These are phyloP conservation scores for Didymella segeticola DNA, from an alignment of 2,329 filamentous ascomycete genomes.

Conservation along the genomic window DNA sequence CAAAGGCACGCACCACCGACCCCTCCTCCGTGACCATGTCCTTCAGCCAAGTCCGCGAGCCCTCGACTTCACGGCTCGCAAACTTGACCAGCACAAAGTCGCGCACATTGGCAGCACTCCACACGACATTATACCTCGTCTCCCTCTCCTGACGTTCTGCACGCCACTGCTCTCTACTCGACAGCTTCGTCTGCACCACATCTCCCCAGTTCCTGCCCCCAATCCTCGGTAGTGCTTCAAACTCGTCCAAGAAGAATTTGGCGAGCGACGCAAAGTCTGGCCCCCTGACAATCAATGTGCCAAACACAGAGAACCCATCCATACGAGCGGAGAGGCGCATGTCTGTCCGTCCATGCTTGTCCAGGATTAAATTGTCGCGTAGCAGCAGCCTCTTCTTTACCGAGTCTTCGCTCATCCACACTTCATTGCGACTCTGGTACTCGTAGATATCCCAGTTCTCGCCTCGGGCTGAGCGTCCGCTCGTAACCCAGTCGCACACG, in stretches of 20 bases:
- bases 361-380: slow-evolving; percentile 83
- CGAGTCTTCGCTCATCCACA: slow-evolving; percentile 64
- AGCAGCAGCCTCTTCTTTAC: slow-evolving; percentile 70
- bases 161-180: slow-evolving; percentile 58
- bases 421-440: slow-evolving; percentile 87
- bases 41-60: slow-evolving; percentile 79
- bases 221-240: slow-evolving; percentile 77
- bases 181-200: slow-evolving; percentile 45
- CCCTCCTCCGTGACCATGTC: slow-evolving; percentile 77
- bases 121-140: slow-evolving; percentile 46
- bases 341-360: slow-evolving; percentile 53
- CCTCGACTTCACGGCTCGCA: slow-evolving; percentile 80
- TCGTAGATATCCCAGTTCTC: slow-evolving; percentile 85
- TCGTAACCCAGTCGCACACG: slow-evolving; percentile 91
- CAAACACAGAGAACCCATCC: slow-evolving; percentile 77
- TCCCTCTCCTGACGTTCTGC: slow-evolving; percentile 64
- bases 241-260: slow-evolving; percentile 79
- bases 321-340: slow-evolving; percentile 61
- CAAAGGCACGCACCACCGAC: slow-evolving; percentile 74
- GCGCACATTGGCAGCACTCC: slow-evolving; percentile 49
- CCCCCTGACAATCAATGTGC: slow-evolving; percentile 83
- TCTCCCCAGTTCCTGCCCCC: slow-evolving; percentile 78
- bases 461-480: slow-evolving; percentile 81
- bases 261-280: slow-evolving; percentile 70
- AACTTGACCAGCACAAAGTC: slow-evolving; percentile 91